These are phyloP conservation scores for Ganoderma resinaceum DNA, from an alignment of 1,284 basidiomycete genomes.

Conservation along the genomic window DNA sequence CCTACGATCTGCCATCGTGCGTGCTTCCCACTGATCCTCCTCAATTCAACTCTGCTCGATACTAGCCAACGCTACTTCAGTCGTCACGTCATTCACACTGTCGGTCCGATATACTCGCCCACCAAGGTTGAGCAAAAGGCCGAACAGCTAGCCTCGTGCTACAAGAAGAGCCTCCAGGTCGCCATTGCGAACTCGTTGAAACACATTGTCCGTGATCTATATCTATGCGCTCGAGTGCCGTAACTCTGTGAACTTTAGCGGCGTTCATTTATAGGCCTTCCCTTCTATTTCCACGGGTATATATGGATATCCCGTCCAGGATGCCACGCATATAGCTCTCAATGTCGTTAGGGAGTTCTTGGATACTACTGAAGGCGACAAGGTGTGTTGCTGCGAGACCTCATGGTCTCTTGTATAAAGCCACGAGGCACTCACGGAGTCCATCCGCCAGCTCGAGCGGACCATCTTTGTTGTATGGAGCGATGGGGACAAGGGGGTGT, in stretches of 20 bases:
- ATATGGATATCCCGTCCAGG: slow-evolving; percentile 78
- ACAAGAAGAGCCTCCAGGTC: slow-evolving; percentile 68
- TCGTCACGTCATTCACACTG: slow-evolving; percentile 87
- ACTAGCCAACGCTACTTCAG: slow-evolving; percentile 41
- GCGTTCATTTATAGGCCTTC: slow-evolving; percentile 64
- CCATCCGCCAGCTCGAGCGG: slow-evolving; percentile 62
- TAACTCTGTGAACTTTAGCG: neutral
- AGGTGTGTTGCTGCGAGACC: slow-evolving; percentile 45
- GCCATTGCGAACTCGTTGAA: slow-evolving; percentile 67
- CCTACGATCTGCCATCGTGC: slow-evolving; percentile 75
- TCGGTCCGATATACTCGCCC: slow-evolving; percentile 81
- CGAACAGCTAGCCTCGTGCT: slow-evolving; percentile 74
- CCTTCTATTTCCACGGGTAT: slow-evolving; percentile 83
- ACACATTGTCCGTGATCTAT: slow-evolving; percentile 60
- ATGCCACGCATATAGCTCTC: slow-evolving; percentile 77
- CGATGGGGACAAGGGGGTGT: slow-evolving; percentile 66
- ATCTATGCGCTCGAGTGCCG: neutral
- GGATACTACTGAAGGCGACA: slow-evolving; percentile 57
- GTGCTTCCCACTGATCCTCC: slow-evolving; percentile 28
- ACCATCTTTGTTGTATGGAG: slow-evolving; percentile 80
- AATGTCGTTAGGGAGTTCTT: slow-evolving; percentile 63
- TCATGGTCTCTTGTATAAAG: neutral
- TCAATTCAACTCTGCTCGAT: neutral
- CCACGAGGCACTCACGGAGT: neutral
- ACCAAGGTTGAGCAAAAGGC: slow-evolving; percentile 53